phyloP scores from a whole-genome alignment of 75 land plant genomes.

The Pinus taeda region DNA sequence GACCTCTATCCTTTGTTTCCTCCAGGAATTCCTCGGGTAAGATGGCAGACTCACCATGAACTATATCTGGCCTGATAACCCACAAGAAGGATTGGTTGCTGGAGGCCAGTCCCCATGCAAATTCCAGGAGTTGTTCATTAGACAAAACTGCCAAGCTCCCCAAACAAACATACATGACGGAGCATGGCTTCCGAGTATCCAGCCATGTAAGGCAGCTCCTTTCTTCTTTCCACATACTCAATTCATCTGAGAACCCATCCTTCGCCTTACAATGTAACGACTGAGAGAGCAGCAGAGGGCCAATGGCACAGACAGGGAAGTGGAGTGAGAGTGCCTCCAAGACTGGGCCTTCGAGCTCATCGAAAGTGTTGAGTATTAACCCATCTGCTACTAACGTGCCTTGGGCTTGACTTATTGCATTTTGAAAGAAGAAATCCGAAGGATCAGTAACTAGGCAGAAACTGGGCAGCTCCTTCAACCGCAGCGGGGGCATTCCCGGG shows the following conservation, averaged over 20 bases:
- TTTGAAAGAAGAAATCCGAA: not conserved
- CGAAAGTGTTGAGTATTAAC: constrained; percentile 9
- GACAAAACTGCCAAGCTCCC: constrained; percentile 20
- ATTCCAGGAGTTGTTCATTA: constrained; percentile 25
- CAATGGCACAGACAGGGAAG: constrained; percentile 1
- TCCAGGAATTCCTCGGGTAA: constrained; percentile 17
- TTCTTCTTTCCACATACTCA: constrained; percentile 1
- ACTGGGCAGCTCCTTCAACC: constrained; percentile 41
- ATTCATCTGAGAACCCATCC: constrained; percentile 4
- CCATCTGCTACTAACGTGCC: not conserved
- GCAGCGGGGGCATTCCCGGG: constrained; percentile 30
- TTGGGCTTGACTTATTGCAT: not conserved
- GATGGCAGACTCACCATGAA: constrained; percentile 17
- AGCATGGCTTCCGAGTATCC: constrained; percentile 17
- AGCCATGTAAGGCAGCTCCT: constrained; percentile 35
- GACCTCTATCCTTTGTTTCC: constrained; percentile 24
- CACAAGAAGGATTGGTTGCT: constrained; percentile 30
- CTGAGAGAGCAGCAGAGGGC: constrained; percentile 8
- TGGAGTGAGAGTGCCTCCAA: constrained; percentile 3
- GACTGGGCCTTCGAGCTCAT: constrained; percentile 15
- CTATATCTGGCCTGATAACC: constrained; percentile 20
- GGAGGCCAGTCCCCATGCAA: constrained; percentile 16
- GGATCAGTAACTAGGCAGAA: constrained; percentile 24
- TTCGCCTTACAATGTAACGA: not conserved
- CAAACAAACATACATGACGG: constrained; percentile 39